These are phyloP conservation scores for Trichoderma koningiopsis DNA, from an alignment of 2,329 filamentous ascomycete genomes.

Conservation along the genomic window DNA sequence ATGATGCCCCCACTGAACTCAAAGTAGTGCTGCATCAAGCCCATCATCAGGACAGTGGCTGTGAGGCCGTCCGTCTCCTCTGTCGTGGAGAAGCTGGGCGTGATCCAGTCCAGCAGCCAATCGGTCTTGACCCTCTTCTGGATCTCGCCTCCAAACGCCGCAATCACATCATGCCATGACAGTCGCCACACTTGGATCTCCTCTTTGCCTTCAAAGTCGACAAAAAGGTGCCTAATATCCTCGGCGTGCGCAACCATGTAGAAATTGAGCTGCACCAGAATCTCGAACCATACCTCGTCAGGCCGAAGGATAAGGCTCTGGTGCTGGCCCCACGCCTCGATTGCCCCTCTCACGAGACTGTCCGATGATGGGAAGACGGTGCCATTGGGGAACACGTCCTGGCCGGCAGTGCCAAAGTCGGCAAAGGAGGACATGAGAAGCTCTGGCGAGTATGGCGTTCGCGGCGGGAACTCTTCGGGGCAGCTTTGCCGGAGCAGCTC, in stretches of 20 bases:
- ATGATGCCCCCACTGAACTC: constrained; percentile 40
- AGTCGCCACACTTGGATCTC: constrained; percentile 40
- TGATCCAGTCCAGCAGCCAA: constrained; percentile 48
- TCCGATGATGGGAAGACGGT: constrained; percentile 38
- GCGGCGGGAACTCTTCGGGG: constrained; percentile 37
- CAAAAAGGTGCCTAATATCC: constrained; percentile 48
- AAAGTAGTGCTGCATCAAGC: constrained; percentile 46
- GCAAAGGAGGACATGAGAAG: constrained; percentile 38
- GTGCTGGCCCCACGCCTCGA: constrained; percentile 53
- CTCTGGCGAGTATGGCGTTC: constrained; percentile 31
- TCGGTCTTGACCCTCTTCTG: constrained; percentile 43
- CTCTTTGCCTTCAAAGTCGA: constrained; percentile 47
- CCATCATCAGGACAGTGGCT: constrained; percentile 49
- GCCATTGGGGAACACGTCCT: constrained; percentile 26
- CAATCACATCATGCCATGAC: constrained; percentile 35
- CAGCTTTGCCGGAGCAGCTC: constrained; percentile 39
- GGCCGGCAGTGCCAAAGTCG: constrained; percentile 27
- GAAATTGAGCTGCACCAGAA: constrained; percentile 54
- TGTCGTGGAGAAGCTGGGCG: constrained; percentile 48
- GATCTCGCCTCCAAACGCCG: constrained; percentile 44
- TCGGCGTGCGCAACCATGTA: constrained; percentile 53
- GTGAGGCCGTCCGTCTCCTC: constrained; percentile 43
- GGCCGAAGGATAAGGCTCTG: constrained; percentile 54
- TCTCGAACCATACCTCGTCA: constrained; percentile 59
- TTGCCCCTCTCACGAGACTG: constrained; percentile 48